A percentile compares a stretch with the other conserved stretches of the same genome.
These are phyloP conservation scores for Penicillium polonicum DNA, from an alignment of 2,329 filamentous ascomycete species.

Conservation along the genomic window DNA sequence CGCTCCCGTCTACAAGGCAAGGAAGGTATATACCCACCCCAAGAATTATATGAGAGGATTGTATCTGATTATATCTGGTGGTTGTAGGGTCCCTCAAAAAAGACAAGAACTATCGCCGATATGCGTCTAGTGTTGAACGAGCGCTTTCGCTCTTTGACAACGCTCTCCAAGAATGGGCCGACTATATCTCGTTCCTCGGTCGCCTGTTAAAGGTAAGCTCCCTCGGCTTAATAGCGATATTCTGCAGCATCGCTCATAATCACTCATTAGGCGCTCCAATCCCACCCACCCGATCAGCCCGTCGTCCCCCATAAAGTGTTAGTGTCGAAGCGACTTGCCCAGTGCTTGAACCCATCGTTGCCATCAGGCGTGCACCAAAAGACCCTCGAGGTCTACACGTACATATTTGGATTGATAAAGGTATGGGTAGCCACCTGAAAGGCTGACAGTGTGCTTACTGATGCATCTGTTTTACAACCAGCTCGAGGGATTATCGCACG, in stretches of 20 bases:
- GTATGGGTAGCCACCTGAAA: conserved; percentile 41
- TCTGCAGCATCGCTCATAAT: conserved; percentile 5
- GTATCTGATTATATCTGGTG: conserved; percentile 5
- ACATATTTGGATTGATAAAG: conserved; percentile 83
- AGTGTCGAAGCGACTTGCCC: conserved; percentile 86
- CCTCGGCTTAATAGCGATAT: neutral
- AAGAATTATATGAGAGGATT: neutral
- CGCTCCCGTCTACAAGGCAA: conserved; percentile 76
- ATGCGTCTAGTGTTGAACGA: conserved; percentile 83
- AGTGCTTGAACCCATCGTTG: conserved; percentile 89
- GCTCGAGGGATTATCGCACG: conserved; percentile 71
- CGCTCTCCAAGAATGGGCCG: conserved; percentile 95
- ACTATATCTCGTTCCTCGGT: conserved; percentile 96
- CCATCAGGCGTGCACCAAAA: conserved; percentile 98
- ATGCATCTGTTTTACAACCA: conserved; percentile 29
- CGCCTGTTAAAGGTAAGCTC: conserved; percentile 75
- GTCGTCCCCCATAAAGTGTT: conserved; percentile 77
- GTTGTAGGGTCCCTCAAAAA: conserved; percentile 47
- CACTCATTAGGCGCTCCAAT: conserved; percentile 71
- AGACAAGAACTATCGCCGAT: conserved; percentile 75
- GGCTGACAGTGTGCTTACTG: conserved; percentile 8
- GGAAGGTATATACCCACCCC: conserved; percentile 60
- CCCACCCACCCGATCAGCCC: conserved; percentile 69
- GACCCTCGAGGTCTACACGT: conserved; percentile 86
- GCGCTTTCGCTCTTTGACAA: conserved; percentile 88